phyloP scores from a whole-genome alignment of 2,329 filamentous ascomycete species.

The Claviceps digitariae region DNA sequence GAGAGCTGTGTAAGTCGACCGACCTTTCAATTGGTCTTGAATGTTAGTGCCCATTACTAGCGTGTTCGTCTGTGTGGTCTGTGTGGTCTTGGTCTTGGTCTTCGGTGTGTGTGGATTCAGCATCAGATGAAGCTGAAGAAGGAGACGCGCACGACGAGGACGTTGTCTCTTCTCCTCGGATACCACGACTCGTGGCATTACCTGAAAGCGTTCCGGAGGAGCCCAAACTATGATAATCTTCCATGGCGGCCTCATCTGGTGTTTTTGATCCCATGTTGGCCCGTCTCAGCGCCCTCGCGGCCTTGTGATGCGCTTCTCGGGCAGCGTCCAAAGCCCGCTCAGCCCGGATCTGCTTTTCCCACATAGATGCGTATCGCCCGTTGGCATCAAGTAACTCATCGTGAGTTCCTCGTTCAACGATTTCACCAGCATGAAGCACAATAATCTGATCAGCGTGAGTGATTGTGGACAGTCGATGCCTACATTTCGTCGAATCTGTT shows the following conservation, averaged over 20 bases:
- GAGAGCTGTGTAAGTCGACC: background rate
- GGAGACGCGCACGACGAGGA: conserved; percentile 11
- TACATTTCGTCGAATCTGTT: conserved; percentile 15
- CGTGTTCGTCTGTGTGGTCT: conserved; percentile 2
- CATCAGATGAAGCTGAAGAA: conserved; percentile 22
- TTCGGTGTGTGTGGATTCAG: conserved; percentile 21
- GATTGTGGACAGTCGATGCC: conserved; percentile 72
- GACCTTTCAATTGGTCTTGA: background rate
- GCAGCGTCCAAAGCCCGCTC: conserved; percentile 43
- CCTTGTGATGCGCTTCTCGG: conserved; percentile 22
- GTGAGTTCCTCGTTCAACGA: conserved; percentile 68
- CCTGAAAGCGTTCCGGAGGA: conserved; percentile 29
- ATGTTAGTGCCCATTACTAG: background rate
- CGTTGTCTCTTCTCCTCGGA: conserved; percentile 19
- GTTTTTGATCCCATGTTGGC: conserved; percentile 33
- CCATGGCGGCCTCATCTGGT: conserved; percentile 26
- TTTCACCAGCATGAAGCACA: conserved; percentile 62
- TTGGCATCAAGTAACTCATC: conserved; percentile 56
- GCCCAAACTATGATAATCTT: conserved; percentile 31
- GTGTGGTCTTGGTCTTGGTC: too few species aligned
- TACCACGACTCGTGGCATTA: conserved; percentile 19
- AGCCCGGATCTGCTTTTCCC: conserved; percentile 75
- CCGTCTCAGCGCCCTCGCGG: conserved; percentile 27
- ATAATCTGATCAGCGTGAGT: conserved; percentile 77
- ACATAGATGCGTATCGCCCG: conserved; percentile 72